Percentiles rank a stretch among this genome's conserved stretches.
phyloP scores from a whole-genome alignment of 2,329 filamentous ascomycete species.

The Huntiella moniliformis region DNA sequence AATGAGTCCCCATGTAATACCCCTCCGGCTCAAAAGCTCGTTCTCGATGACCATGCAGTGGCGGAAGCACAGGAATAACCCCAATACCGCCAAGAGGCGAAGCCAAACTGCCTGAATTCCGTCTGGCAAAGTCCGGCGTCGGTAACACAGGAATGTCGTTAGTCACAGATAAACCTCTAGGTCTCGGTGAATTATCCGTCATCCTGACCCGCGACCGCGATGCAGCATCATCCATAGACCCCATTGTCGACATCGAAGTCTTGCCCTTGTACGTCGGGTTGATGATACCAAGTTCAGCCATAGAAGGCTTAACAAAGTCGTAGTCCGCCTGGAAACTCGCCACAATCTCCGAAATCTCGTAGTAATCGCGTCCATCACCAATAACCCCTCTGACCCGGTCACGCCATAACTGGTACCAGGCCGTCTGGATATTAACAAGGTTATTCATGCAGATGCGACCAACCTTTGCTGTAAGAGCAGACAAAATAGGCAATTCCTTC shows the following conservation, averaged over 20 bases:
- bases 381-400: conserved; percentile 64
- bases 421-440: conserved; percentile 65
- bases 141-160: conserved; percentile 45
- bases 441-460: conserved; percentile 68
- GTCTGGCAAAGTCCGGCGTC: conserved; percentile 45
- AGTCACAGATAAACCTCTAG: conserved; percentile 41
- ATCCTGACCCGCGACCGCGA: conserved; percentile 31
- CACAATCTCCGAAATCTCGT: conserved; percentile 55
- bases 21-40: conserved; percentile 30
- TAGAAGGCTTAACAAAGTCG: conserved; percentile 52
- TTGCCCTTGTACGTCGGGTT: conserved; percentile 50
- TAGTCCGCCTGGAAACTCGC: conserved; percentile 64
- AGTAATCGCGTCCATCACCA: conserved; percentile 39
- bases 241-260: conserved; percentile 39
- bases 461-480: conserved; percentile 60
- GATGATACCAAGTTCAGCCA: conserved; percentile 55
- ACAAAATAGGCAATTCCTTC: conserved; percentile 74
- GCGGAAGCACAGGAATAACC: conserved; percentile 18
- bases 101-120: conserved; percentile 47
- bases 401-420: conserved; percentile 70
- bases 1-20: conserved; percentile 22
- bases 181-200: conserved; percentile 30
- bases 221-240: conserved; percentile 32
- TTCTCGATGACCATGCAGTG: conserved; percentile 29
- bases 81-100: conserved; percentile 34